Evolutionary conservation across 805 yeast species (phyloP), one percentile per base, ranked within the genome.

Genomic region (Kluyveromyces nonfermentans): DNA sequence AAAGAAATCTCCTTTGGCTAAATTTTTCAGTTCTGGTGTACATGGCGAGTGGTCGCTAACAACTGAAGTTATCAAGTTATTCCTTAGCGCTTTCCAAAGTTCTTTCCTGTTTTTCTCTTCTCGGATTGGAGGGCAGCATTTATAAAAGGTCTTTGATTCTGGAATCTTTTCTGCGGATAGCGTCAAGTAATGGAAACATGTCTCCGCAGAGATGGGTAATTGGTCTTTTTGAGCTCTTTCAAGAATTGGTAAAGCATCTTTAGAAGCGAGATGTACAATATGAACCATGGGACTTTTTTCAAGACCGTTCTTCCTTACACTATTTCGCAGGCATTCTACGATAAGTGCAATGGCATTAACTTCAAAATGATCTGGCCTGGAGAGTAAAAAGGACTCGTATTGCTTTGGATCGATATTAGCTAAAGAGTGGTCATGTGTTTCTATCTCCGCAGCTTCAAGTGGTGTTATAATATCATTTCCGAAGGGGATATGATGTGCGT

Each of bases 11-110:
- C 96, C 96, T 47, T 77, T 71, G 9, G 78, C 82, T 42, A 87
- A 69, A 18, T 85, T 84, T 63, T 89, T 89, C 56, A 89, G 70
- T 47, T 86, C 86, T 0, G 97, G 95, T 0, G 96, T 86, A 65
- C 97, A 89, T 2, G 97, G 97, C 4, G 96, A 85, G 64, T 89
- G 97, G 62, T 89, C 97, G 10, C 95, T 84, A 6, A 90, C 97
- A 4, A 89, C 95, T 3, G 96, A 80, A 14, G 85, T 75, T 47
- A 89, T 81, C 28, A 80, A 67, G 32, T 77, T 79, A 18, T 72
- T 71, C 43, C 75, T 61, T 30, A 90, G 68, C 0, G 90, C 97
- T 45, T 73, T 65, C 97, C 97, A 90, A 37, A 89, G 72, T 32
- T 74, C 70, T 35, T 71, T 63, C 51, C 93, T 73, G 62, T 90